Percentiles rank a stretch among this genome's conserved stretches.
Evolutionary conservation across 1,284 basidiomycete genomes (phyloP).

Genomic region (Microbotryomycetes sp.): DNA sequence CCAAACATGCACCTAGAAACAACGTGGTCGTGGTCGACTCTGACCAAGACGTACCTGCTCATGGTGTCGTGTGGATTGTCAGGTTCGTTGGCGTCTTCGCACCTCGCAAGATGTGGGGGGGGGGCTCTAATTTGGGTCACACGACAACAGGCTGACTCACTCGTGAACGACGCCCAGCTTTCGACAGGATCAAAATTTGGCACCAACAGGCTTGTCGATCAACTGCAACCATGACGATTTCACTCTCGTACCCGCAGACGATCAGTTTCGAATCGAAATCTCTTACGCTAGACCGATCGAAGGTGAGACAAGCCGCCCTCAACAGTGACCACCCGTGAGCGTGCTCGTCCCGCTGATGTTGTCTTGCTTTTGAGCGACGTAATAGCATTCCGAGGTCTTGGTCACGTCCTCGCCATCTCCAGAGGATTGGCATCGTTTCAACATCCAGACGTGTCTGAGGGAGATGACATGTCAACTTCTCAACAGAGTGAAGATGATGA

Average conservation of each 20-base stretch:
- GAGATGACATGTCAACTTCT: conserved; percentile 8
- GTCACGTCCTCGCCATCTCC: conserved; percentile 31
- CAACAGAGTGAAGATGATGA: neutral
- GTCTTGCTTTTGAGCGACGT: neutral
- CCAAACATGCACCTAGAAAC: neutral
- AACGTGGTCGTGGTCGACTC: conserved; percentile 21
- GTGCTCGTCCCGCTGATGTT: no score
- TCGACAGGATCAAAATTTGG: conserved; percentile 2
- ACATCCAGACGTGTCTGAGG: neutral
- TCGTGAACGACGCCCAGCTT: conserved; percentile 9
- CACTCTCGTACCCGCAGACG: conserved; percentile 1
- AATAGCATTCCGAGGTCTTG: conserved; percentile 32
- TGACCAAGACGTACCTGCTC: neutral
- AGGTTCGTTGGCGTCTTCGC: conserved; percentile 3
- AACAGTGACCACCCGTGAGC: no score
- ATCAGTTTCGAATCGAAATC: conserved; percentile 15
- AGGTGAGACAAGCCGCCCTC: conserved; percentile 8
- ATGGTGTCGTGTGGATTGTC: conserved; percentile 7
- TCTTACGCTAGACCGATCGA: conserved; percentile 27
- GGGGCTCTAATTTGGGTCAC: neutral
- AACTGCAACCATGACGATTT: conserved; percentile 28
- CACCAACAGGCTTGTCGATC: conserved; percentile 6
- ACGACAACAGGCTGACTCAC: neutral
- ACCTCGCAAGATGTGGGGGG: neutral
- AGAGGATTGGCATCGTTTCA: conserved; percentile 25